phyloP scores from a whole-genome alignment of 176 grass and related monocot genomes.

The Triticum timopheevii region DNA sequence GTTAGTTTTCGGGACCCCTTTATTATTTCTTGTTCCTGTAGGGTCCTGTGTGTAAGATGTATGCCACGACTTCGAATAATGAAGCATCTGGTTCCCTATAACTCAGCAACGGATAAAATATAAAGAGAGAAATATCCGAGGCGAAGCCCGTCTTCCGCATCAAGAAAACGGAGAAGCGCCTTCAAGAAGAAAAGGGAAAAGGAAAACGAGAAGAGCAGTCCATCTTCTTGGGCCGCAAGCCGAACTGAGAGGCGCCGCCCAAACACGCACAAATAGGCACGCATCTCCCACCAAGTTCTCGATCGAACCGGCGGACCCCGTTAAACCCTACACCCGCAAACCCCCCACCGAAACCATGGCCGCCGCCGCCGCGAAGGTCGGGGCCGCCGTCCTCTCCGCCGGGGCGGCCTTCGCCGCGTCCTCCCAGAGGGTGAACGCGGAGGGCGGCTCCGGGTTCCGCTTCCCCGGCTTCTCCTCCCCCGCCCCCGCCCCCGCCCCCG shows the following conservation, averaged over 20 bases:
- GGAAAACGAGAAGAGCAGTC: background rate
- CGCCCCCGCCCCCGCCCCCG: background rate
- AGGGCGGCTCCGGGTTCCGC: conserved; percentile 35
- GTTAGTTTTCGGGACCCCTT: no score
- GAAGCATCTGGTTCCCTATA: no score
- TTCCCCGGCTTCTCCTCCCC: conserved; percentile 55
- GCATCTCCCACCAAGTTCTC: background rate
- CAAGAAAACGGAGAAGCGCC: background rate
- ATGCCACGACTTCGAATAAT: no score
- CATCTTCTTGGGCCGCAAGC: conserved; percentile 43
- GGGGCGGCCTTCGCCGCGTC: conserved; percentile 26
- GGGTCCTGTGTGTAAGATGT: no score
- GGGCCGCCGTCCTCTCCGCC: conserved; percentile 42
- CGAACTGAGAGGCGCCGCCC: background rate
- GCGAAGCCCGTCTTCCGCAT: background rate
- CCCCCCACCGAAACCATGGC: conserved; percentile 10
- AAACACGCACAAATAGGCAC: conserved; percentile 17
- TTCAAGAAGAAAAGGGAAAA: background rate
- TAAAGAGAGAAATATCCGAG: background rate
- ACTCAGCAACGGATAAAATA: background rate
- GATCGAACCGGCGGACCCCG: conserved; percentile 9
- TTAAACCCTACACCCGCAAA: conserved; percentile 57
- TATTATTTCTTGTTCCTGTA: no score
- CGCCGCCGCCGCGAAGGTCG: conserved; percentile 44
- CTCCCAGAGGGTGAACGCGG: conserved; percentile 44